Evolutionary conservation across 2,329 filamentous ascomycete species (phyloP), one percentile per base, ranked within the genome.

Genomic region (Leptographium procerum): DNA sequence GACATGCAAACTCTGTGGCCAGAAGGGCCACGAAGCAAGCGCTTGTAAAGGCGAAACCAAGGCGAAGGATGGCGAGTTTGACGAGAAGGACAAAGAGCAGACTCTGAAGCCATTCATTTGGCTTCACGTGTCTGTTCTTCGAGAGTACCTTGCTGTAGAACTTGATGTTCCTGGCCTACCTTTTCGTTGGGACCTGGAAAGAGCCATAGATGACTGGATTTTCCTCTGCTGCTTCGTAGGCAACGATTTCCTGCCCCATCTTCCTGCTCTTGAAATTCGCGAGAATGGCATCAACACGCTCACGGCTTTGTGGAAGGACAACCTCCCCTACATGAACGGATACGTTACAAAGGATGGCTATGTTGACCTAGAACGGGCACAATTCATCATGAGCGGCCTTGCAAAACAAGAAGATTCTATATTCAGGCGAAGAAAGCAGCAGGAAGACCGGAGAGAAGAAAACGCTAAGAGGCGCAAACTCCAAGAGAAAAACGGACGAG

Each of bases 141-240:
- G 94, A 67, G 94, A 99, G 73, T 99, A 99, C 69, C 80, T 99
- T 57, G 91, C 87, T 59, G 86, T 89, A 56, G 94, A 99, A 72
- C 84, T 99, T 66, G 82, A 88, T 66, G 86, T 96, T 36, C 86
- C 89, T 22, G 82, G 85, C 58, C 82, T 96, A 64, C 86, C 86
- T 1, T 97, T 97, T 73, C 82, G 83, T 57, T 97, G 95, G 72
- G 91, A 99, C 69, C 78, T 99, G 51, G 94, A 99, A 72, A 85
- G 94, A 64, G 91, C 91, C 29, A 82, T 97, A 60, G 94, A 97
- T 71, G 92, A 97, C 69, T 97, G 92, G 94, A 90, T 97, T 16
- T 97, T 97, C 71, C 94, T 97, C 85, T 97, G 92, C 74, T 97
- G 95, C 75, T 97, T 97, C 70, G 92, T 97, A 59, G 92, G 92